Base-by-base conservation (phyloP, 164 flowering plant genomes). In the Sextonia rubra region DNA sequence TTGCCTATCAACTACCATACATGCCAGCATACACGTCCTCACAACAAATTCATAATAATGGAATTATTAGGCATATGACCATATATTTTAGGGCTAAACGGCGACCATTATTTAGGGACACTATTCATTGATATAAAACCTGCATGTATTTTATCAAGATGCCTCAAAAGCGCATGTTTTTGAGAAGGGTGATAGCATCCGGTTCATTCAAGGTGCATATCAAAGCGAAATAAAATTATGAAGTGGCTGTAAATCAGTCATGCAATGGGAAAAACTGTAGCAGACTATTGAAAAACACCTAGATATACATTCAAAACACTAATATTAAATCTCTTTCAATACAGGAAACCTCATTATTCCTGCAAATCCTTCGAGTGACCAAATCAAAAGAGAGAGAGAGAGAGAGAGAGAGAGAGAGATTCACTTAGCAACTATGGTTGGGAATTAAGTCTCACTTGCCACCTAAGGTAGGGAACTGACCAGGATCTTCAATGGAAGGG, bases 401-500 rank as follows among this genome's bases (percentile, higher is more conserved):
- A 75, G 69, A 68, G 17, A 27, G 5, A 27, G 69, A 8, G 44
- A 23, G 65, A 18, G 47, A 56, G 17, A 12, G 62, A 61, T 12
- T 1, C 17, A 15, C 58, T 23, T 61, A 25, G 74, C 63, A 68
- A 4, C n/a, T 3, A 23, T 52, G 72, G 68, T 69, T 6, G 47
- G 55, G 48, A 27, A 4, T 3, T 22, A 11, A 72, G 69, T 67
- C 83, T 87, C 85, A 86, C 83, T 89, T 86, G 71, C 64, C 90
- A 73, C 90, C 85, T 27, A 91, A 77, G 74, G 86, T 81, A 1
- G 97, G 97, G 86, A 91, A 91, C 73, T 83, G 83, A 24, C 79
- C 81, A 14, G 76, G 85, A 80, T 86, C 90, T 69, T 72, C 85
- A 29, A 86, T 86, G 2, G 80, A 52, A 15, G 88, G 90, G 22